Conservation (phyloP, 768 basidiomycete species). For the Pleurotus citrinopileatus region DNA sequence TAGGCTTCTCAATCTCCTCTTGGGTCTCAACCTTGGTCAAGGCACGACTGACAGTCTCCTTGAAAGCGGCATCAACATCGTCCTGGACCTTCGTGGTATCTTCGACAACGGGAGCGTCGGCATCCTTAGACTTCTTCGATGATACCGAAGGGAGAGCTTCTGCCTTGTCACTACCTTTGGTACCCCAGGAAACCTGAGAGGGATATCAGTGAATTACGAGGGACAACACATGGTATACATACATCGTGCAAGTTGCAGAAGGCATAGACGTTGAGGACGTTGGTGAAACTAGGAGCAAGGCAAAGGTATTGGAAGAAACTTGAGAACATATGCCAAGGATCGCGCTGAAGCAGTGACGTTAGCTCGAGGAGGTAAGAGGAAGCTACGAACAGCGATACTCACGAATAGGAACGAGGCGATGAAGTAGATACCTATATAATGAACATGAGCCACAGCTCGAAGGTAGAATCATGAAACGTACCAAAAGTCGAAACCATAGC, state of each 20-base stretch:
- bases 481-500: constrained; percentile 90
- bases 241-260: constrained; percentile 97
- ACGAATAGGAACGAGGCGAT: constrained; percentile 84
- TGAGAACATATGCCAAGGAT: constrained; percentile 98
- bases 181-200: constrained; percentile 83
- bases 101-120: constrained; percentile 65
- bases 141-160: constrained; percentile 75
- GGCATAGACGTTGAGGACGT: constrained; percentile 94
- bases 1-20: constrained; percentile 63
- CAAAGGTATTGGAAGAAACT: constrained; percentile 90
- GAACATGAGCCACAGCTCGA: not conserved
- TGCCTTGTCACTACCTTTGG: constrained; percentile 92
- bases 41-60: constrained; percentile 77
- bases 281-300: constrained; percentile 90
- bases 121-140: constrained; percentile 56
- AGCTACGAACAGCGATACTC: constrained; percentile 32
- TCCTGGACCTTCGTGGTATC: constrained; percentile 71
- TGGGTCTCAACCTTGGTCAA: constrained; percentile 54
- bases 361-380: not conserved
- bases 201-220: constrained; percentile 3
- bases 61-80: constrained; percentile 79
- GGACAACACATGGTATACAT: constrained; percentile 17
- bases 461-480: constrained; percentile 24
- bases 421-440: constrained; percentile 68
- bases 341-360: constrained; percentile 49